Evolutionary conservation across 441 rosid species (phyloP), one percentile per base, ranked within the genome.

Genomic region (Macaranga tanarius): DNA sequence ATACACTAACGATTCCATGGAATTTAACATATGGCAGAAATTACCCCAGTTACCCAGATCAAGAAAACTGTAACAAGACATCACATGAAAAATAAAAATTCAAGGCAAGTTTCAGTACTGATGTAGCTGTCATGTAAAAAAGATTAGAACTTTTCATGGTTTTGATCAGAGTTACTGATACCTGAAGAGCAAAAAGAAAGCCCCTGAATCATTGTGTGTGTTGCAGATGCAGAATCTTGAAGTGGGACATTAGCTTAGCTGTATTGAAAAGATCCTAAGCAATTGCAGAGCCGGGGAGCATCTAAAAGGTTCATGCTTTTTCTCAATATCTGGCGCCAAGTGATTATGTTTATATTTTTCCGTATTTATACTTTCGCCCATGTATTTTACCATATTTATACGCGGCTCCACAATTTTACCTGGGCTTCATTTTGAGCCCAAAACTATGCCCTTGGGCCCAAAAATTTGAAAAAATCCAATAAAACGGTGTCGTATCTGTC

Each of bases 171-270:
- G 19, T 12, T 4, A 69, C 3, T 56, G 62, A 44, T 42, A 69
- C 55, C 64, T 69, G 73, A 65, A 45, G 34, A 25, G 69, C 38
- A 25, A 9, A 45, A 12, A 69, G 12, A 10, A 44, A 19, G 45
- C 45, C 9, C 1, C 38, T 34, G 38, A 0, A 7, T 34, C 38
- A n/a, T n/a, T 34, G 2, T 34, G 38, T 4, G 38, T 4, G 38
- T 34, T 34, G 38, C 38, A 34, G 38, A 34, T 7, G 72, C 62
- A 40, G 54, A 56, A 56, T 20, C 45, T n/a, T 44, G 9, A 40
- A 68, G 63, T 69, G 72, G 72, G 63, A 45, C 34, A 40, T 22
- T 40, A 38, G 38, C 72, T 56, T 55, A 56, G 63, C 72, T 68
- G 62, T 68, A 20, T 54, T 6, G 5, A 31, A 58, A 28, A 19